A percentile compares a stretch with the other conserved stretches of the same genome.
phyloP scores from a whole-genome alignment of 306 rosid species.

The Argentina anserina region DNA sequence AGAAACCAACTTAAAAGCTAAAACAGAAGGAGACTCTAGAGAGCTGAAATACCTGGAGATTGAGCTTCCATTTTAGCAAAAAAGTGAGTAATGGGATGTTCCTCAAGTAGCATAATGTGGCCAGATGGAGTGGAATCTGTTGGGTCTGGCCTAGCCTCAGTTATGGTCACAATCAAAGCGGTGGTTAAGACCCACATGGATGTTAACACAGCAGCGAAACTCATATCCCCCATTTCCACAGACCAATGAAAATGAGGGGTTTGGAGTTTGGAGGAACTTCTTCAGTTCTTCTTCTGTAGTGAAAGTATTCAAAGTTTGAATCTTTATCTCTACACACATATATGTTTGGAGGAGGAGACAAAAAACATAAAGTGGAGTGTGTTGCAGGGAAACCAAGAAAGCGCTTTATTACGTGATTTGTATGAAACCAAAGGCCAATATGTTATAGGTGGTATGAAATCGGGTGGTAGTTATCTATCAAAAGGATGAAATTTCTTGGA shows the following conservation, averaged over 20 bases:
- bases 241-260: slow-evolving; percentile 8
- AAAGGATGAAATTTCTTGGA: slow-evolving; percentile 35
- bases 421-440: not conserved
- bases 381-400: slow-evolving; percentile 65
- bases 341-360: slow-evolving; percentile 41
- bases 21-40: not conserved
- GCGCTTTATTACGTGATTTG: slow-evolving; percentile 39
- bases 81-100: slow-evolving; percentile 37
- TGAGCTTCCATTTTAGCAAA: slow-evolving; percentile 52
- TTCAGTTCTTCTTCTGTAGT: not conserved
- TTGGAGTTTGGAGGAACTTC: slow-evolving; percentile 27
- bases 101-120: slow-evolving; percentile 12
- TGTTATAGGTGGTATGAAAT: slow-evolving; percentile 35
- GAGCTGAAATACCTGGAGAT: slow-evolving; percentile 61
- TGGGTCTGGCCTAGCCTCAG: slow-evolving; percentile 34
- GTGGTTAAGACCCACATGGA: slow-evolving; percentile 43
- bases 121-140: slow-evolving; percentile 31
- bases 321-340: not conserved
- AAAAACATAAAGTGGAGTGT: slow-evolving; percentile 46
- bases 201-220: slow-evolving; percentile 31
- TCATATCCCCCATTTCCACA: slow-evolving; percentile 34
- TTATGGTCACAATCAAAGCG: slow-evolving; percentile 29
- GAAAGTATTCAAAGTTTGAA: slow-evolving; percentile 27
- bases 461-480: slow-evolving; percentile 46
- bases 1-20: slow-evolving; percentile 1